Base-by-base conservation (phyloP, 2,329 filamentous ascomycete species). In the Ploettnerulaceae sp. region DNA sequence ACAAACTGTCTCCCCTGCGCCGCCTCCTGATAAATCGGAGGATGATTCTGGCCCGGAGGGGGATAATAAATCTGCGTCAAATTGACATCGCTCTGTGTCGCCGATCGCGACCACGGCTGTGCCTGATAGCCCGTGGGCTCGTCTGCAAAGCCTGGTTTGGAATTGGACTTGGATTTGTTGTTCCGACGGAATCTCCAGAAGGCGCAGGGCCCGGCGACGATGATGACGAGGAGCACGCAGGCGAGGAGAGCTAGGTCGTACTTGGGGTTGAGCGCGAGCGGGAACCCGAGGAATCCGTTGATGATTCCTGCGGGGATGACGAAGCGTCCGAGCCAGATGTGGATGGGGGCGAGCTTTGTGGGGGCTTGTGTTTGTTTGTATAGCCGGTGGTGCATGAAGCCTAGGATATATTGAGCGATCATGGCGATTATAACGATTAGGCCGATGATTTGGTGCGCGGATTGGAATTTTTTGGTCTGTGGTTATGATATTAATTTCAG, bases 251-350 rank as follows among this genome's bases (percentile, higher is more conserved):
- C 66, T 56, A 69, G 71, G 52, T 72, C 67, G 48, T 70, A 72
- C 35, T 61, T 63, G n/a, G 67, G 57, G 43, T 74, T 73, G 11
- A 72, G 64, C 2, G 79, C 77, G 42, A 82, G 73, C 0, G 70
- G 68, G 58, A 82, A 81, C 18, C 80, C 80, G 4, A 81, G 63
- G 52, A 80, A 79, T 17, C 69, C 75, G 52, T 82, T 81, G 45
- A 74, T 56, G 12, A 77, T 65, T 34, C 76, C 79, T 3, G 79
- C 57, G 7, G 72, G 59, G 15, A 82, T 68, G 26, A 77, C 67
- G 3, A 72, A 35, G 11, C 78, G 71, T 2, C 80, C 80, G 3
- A 79, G 64, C 72, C 77, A 78, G 15, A 76, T 63, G 62, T 84
- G 80, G 18, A 75, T 65, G 14, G 67, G 72, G 42, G 74, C 70